phyloP scores from a whole-genome alignment of 2,329 filamentous ascomycete genomes.

The Colletotrichum sidae region DNA sequence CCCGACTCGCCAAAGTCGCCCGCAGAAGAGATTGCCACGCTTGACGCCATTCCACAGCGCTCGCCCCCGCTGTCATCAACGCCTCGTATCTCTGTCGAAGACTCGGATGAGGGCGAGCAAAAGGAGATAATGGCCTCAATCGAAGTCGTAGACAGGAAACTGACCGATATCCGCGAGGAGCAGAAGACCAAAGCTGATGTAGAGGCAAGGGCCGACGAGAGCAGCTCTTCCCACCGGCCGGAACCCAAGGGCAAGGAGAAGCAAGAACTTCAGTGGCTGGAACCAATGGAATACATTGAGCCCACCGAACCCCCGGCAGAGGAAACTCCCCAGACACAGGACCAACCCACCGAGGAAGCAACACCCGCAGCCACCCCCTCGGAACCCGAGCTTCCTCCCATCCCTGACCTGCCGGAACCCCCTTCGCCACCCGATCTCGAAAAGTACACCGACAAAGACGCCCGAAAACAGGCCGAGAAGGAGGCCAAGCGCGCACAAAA shows the following conservation, averaged over 20 bases:
- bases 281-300: neutral
- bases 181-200: neutral
- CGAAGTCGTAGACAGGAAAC: constrained; percentile 16
- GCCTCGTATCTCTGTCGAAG: constrained; percentile 58
- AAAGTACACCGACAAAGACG: constrained; percentile 71
- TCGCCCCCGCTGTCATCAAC: constrained; percentile 41
- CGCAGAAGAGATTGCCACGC: neutral
- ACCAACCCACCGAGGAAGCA: neutral
- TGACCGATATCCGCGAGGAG: constrained; percentile 26
- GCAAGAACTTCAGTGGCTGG: neutral
- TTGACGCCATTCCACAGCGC: constrained; percentile 17
- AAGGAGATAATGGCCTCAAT: constrained; percentile 16
- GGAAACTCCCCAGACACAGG: neutral
- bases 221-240: neutral
- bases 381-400: constrained; percentile 50
- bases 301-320: neutral
- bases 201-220: neutral
- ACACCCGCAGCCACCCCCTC: neutral
- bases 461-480: constrained; percentile 76
- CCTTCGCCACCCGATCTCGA: constrained; percentile 68
- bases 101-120: constrained; percentile 51
- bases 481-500: constrained; percentile 73
- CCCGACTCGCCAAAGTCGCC: constrained; percentile 35
- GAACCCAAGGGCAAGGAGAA: constrained; percentile 29
- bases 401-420: constrained; percentile 64